Evolutionary conservation across 805 yeast species (phyloP), one percentile per base, ranked within the genome.

Genomic region (Millerozyma acaciae): DNA sequence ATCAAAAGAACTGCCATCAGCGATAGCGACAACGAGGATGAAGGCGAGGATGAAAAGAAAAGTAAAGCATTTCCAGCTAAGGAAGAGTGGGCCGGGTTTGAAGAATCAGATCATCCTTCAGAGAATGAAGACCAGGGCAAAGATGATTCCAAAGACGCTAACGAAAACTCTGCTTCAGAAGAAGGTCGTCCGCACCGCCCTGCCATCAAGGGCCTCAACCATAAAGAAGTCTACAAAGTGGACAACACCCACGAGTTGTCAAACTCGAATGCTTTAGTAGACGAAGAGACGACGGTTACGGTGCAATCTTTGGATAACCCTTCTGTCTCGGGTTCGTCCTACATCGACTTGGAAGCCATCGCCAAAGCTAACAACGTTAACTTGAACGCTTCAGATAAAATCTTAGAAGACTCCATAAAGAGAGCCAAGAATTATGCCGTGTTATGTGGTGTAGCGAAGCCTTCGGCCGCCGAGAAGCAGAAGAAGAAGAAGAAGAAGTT

Each of bases 381-480:
- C 47, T 62, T 89, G 44, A 67, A 68, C 10, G 73, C 75, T 49
- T 73, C 90, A 5, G 76, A 81, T 32, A 76, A 79, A 41, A 77
- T 90, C 1, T 63, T 90, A 38, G 78, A 83, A 27, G 73, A 78
- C 40, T 80, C 95, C 32, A 78, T 90, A 31, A 70, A 75, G 32
- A 70, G 85, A 50, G 97, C 97, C 2, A 77, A 81, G 47, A 77
- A 84, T 52, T 88, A 90, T 49, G 97, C 96, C 1, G 75, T 74
- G 43, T 60, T 81, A 43, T 53, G 59, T 31, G 78, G 84, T 12
- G 73, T 69, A 44, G 57, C 68, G 26, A 73, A 76, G 44, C 60
- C 66, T 18, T 42, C 47, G 6, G 25, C 23, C 21, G 43, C 50
- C 34, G 52, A 49, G 21, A 57, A 57, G 43, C 48, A 50, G 8